Conservation (phyloP, 140 eudicot genomes). For the Stevia rebaudiana region DNA sequence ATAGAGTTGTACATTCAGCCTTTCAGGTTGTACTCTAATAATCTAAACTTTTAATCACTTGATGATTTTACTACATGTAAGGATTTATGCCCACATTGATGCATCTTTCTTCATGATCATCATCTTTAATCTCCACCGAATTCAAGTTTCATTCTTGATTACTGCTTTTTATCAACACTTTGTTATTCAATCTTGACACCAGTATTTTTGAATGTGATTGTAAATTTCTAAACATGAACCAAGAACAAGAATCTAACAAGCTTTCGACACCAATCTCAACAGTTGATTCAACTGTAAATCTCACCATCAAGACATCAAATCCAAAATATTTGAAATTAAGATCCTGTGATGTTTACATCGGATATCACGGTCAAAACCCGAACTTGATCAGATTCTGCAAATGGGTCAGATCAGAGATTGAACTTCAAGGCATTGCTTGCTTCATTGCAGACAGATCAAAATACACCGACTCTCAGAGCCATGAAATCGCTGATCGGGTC, state of each 20-base stretch:
- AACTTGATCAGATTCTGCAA: too few species aligned
- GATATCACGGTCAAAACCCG: too few species aligned
- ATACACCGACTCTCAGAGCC: constrained; percentile 68
- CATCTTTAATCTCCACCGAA: not conserved
- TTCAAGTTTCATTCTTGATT: constrained; percentile 20
- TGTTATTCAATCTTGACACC: not conserved
- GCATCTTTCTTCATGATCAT: constrained; percentile 40
- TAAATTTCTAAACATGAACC: constrained; percentile 36
- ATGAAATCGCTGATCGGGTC: constrained; percentile 75
- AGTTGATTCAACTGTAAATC: constrained; percentile 36
- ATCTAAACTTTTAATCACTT: constrained; percentile 9
- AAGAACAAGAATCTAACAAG: constrained; percentile 26
- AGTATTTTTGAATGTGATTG: constrained; percentile 13
- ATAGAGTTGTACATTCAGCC: constrained; percentile 15
- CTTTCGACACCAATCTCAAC: constrained; percentile 25
- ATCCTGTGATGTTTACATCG: too few species aligned
- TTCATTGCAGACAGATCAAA: constrained; percentile 72
- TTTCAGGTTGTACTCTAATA: constrained; percentile 15
- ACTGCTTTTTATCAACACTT: too few species aligned
- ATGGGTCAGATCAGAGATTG: too few species aligned
- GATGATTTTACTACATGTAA: constrained; percentile 14
- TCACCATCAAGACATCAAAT: constrained; percentile 54
- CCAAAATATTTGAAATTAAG: constrained; percentile 8
- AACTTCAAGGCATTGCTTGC: constrained; percentile 32
- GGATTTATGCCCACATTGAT: constrained; percentile 46